Evolutionary conservation across 2,329 filamentous ascomycete genomes (phyloP).

Genomic region (Xylaria sp.): DNA sequence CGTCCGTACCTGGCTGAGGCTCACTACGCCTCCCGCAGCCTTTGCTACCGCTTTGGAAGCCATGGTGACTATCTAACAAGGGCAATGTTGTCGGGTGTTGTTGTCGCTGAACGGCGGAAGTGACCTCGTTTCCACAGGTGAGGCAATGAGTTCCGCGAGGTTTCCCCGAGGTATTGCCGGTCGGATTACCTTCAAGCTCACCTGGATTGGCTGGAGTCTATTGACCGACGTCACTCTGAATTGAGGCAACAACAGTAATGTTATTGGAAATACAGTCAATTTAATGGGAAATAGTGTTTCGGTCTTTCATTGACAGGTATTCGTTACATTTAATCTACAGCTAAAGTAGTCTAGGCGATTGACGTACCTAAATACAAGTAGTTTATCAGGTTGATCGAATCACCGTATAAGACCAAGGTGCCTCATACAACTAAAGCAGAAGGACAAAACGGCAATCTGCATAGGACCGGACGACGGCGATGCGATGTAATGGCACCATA

Average conservation of each 20-base stretch:
- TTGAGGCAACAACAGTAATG: constrained; percentile 6
- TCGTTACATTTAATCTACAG: too few relatives aligned
- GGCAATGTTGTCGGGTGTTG: constrained; percentile 20
- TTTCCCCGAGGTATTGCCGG: constrained; percentile 28
- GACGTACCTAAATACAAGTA: too few relatives aligned
- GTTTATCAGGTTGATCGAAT: too few relatives aligned
- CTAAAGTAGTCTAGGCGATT: too few relatives aligned
- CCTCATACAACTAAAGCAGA: too few relatives aligned
- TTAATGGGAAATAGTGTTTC: too few relatives aligned
- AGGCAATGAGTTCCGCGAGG: constrained; percentile 16
- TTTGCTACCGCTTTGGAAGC: constrained; percentile 63
- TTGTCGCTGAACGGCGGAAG: constrained; percentile 26
- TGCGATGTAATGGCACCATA: too few relatives aligned
- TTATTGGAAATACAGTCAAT: constrained; percentile 5
- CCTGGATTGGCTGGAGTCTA: constrained; percentile 13
- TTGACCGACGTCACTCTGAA: neutral
- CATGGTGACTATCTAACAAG: constrained; percentile 50
- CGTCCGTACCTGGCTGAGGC: constrained; percentile 59
- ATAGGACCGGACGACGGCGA: too few relatives aligned
- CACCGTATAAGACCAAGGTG: too few relatives aligned
- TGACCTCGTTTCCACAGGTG: constrained; percentile 25
- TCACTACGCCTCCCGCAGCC: constrained; percentile 56
- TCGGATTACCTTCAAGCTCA: constrained; percentile 23
- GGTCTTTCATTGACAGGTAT: too few relatives aligned
- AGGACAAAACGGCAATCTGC: too few relatives aligned